Conservation (phyloP, 148 eudicot genomes). For the Simmondsia chinensis region DNA sequence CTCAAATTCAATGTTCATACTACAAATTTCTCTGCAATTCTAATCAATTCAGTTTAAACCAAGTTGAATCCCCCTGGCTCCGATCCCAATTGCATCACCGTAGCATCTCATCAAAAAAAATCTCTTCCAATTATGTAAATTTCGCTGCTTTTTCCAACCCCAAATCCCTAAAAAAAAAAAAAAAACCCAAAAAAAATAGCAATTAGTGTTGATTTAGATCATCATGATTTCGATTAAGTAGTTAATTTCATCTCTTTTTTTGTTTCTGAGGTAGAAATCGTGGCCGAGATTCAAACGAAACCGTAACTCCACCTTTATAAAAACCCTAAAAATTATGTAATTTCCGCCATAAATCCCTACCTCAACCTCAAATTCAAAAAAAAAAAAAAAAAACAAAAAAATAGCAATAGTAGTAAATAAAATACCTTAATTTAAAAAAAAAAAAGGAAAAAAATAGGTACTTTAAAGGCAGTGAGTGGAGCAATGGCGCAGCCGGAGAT, state of each 20-base stretch:
- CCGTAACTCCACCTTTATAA: slow-evolving; percentile 28
- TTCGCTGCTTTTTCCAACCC: not conserved
- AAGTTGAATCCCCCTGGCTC: slow-evolving; percentile 35
- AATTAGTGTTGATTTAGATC: not conserved
- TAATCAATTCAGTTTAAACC: too few species aligned
- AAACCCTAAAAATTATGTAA: slow-evolving; percentile 37
- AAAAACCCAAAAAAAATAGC: slow-evolving; percentile 4
- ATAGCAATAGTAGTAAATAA: too few species aligned
- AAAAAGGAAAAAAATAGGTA: not conserved
- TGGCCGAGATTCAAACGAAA: slow-evolving; percentile 17
- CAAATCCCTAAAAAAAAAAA: slow-evolving; percentile 13
- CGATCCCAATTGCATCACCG: slow-evolving; percentile 15
- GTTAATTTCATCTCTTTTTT: not conserved
- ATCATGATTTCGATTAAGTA: slow-evolving; percentile 7
- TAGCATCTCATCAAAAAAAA: slow-evolving; percentile 36
- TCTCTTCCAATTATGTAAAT: slow-evolving; percentile 43
- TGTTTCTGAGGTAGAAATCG: slow-evolving; percentile 2
- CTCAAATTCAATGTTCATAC: too few species aligned
- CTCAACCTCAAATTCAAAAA: slow-evolving; percentile 3
- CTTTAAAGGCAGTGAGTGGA: not conserved
- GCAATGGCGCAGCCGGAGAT: slow-evolving; percentile 20
- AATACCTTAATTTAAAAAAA: not conserved
- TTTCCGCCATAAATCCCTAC: not conserved
- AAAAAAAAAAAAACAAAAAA: slow-evolving; percentile 16
- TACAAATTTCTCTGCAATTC: too few species aligned